Percentiles rank a stretch among this genome's conserved stretches.
Conservation (phyloP, 805 yeast species). For the Suhomyces sp. region DNA sequence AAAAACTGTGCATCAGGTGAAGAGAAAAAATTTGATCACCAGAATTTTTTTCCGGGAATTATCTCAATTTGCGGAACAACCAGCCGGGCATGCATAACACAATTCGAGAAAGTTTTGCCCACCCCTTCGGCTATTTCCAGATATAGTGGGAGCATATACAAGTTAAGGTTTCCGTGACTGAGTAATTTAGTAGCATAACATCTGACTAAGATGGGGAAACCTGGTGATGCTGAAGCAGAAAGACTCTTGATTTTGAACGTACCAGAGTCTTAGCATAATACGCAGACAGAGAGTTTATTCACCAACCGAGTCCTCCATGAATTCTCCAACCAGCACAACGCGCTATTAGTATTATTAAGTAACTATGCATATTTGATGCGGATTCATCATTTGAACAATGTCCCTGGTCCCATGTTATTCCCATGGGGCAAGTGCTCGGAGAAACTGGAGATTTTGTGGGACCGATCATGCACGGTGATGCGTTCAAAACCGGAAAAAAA, state of each 20-base stretch:
- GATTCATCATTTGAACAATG: neutral
- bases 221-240: neutral
- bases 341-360: neutral
- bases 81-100: neutral
- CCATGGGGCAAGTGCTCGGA: slow-evolving; percentile 6
- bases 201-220: neutral
- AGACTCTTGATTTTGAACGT: neutral
- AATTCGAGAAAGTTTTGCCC: neutral
- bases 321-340: neutral
- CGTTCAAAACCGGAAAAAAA: neutral
- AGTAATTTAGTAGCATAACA: neutral
- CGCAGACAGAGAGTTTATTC: neutral
- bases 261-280: neutral
- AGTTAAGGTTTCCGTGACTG: neutral
- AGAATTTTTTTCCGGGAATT: neutral
- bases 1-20: neutral
- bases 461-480: slow-evolving; percentile 1
- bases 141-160: neutral
- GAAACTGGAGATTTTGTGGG: slow-evolving; percentile 10
- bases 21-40: neutral
- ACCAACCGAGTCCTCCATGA: neutral
- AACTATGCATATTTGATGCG: neutral
- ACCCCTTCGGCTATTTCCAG: neutral
- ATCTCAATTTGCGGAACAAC: neutral
- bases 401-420: neutral